Evolutionary conservation across 495 filamentous ascomycete species (phyloP).

Genomic region (Lepraria neglecta): DNA sequence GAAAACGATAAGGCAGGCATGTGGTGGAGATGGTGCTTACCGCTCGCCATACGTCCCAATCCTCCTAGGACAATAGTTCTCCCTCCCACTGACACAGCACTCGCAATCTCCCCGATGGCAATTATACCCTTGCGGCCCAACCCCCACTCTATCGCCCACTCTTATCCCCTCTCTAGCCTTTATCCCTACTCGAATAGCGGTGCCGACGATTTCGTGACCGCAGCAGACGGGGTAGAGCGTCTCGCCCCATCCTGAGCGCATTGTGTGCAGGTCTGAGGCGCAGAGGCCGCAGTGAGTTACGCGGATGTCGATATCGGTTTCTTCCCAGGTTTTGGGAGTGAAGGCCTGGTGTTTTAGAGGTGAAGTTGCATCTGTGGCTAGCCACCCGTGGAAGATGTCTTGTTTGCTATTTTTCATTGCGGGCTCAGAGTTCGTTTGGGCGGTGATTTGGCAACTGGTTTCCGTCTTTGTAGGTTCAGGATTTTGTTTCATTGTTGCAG

Average conservation of each 20-base stretch:
- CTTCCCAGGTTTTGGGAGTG: conserved; percentile 67
- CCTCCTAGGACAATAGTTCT: conserved; percentile 57
- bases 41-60: conserved; percentile 60
- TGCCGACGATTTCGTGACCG: conserved; percentile 82
- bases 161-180: conserved; percentile 50
- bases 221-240: conserved; percentile 65
- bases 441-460: too few relatives aligned
- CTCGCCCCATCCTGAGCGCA: conserved; percentile 65
- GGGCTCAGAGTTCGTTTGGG: not conserved
- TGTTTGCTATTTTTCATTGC: not conserved
- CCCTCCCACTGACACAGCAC: conserved; percentile 53
- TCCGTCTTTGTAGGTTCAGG: too few relatives aligned
- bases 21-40: not conserved
- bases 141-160: conserved; percentile 75
- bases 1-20: not conserved
- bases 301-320: conserved; percentile 69
- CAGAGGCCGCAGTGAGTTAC: conserved; percentile 82
- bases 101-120: conserved; percentile 61
- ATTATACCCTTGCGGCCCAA: conserved; percentile 65
- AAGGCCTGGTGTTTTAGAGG: conserved; percentile 64
- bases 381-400: conserved; percentile 67
- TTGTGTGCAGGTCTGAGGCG: conserved; percentile 66
- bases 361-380: conserved; percentile 58
- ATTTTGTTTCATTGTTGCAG: not conserved
- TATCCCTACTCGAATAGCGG: conserved; percentile 60